These are phyloP conservation scores for Capsicum baccatum DNA, from an alignment of 257 asterid species.

Conservation along the genomic window DNA sequence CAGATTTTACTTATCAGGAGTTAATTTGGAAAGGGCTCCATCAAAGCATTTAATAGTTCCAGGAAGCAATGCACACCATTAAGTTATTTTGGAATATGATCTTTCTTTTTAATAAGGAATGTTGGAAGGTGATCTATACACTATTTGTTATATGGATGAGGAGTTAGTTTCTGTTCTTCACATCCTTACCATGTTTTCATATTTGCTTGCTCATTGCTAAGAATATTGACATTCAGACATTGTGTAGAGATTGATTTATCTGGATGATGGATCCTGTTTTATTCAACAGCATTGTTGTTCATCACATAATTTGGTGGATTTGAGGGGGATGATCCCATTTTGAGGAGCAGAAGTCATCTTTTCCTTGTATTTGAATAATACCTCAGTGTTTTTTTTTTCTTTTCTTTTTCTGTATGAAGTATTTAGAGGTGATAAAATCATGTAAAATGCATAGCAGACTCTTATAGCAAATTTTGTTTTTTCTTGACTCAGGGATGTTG, in stretches of 20 bases:
- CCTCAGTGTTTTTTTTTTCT: neutral
- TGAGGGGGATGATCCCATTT: neutral
- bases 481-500: slow-evolving; percentile 61
- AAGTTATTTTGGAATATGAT: neutral
- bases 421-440: slow-evolving; percentile 9
- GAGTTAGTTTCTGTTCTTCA: neutral
- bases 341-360: slow-evolving; percentile 4
- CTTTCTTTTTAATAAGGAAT: neutral
- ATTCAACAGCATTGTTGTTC: neutral
- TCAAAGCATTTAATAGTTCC: slow-evolving; percentile 3
- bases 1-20: slow-evolving; percentile 13
- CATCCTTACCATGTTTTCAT: neutral
- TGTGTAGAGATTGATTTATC: neutral
- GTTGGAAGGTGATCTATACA: neutral
- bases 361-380: slow-evolving; percentile 2
- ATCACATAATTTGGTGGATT: neutral
- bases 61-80: neutral
- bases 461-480: slow-evolving; percentile 23
- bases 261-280: neutral
- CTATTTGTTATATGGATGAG: neutral
- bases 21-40: neutral
- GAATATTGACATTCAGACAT: neutral
- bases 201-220: slow-evolving; percentile 16
- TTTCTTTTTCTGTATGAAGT: neutral
- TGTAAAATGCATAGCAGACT: neutral